These are phyloP conservation scores for Besnoitia besnoiti DNA, from an alignment of 169 alveolate genomes.

Conservation along the genomic window DNA sequence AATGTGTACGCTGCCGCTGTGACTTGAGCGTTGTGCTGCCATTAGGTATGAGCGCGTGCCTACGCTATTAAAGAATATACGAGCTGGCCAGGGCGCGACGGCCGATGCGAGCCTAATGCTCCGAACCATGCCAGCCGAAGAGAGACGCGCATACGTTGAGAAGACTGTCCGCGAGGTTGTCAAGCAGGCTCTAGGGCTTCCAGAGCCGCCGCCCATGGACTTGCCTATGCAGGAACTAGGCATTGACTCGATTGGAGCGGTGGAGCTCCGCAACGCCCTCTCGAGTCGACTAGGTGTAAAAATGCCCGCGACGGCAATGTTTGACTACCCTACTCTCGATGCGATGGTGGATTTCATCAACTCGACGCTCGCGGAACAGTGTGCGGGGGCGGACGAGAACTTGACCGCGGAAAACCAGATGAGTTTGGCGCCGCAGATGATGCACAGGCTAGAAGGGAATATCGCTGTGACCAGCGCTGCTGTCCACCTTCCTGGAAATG, in stretches of 20 bases:
- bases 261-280: slow-evolving; percentile 74
- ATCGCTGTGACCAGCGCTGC: slow-evolving; percentile 73
- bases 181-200: slow-evolving; percentile 55
- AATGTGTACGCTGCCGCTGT: not conserved
- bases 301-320: slow-evolving; percentile 77
- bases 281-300: slow-evolving; percentile 75
- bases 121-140: slow-evolving; percentile 59
- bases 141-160: slow-evolving; percentile 56
- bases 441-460: slow-evolving; percentile 54
- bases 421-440: slow-evolving; percentile 37
- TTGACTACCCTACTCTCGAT: slow-evolving; percentile 76
- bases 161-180: slow-evolving; percentile 57
- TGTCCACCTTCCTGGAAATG: slow-evolving; percentile 74
- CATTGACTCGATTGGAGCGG: slow-evolving; percentile 78
- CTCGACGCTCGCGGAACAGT: slow-evolving; percentile 66
- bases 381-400: slow-evolving; percentile 42
- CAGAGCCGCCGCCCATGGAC: slow-evolving; percentile 70
- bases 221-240: slow-evolving; percentile 81
- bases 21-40: not conserved
- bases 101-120: slow-evolving; percentile 47
- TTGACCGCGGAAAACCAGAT: slow-evolving; percentile 46
- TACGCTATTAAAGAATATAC: slow-evolving; percentile 49
- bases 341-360: slow-evolving; percentile 75
- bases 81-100: slow-evolving; percentile 51
- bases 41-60: slow-evolving; percentile 63